phyloP scores from a whole-genome alignment of 2,329 filamentous ascomycete genomes.

The Beauveria sp. region DNA sequence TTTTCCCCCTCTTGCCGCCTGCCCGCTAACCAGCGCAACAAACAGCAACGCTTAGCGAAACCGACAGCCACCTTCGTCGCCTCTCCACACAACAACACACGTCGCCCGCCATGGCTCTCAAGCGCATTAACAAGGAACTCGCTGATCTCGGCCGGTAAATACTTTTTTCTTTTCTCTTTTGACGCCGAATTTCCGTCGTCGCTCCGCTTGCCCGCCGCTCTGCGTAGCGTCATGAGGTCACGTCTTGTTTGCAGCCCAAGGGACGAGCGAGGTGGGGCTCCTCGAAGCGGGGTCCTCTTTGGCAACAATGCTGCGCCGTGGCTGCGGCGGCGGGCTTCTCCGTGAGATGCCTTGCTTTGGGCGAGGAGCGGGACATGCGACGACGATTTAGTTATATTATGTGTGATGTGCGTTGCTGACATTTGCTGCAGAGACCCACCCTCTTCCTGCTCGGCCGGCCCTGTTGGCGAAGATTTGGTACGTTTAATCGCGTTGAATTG shows the following conservation, averaged over 20 bases:
- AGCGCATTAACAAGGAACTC: conserved; percentile 93
- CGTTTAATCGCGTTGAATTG: conserved; percentile 33
- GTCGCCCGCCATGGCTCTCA: conserved; percentile 64
- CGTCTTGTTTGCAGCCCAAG: conserved; percentile 20
- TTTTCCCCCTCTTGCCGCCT: not conserved
- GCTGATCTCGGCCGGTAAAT: conserved; percentile 82
- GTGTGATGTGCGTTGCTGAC: conserved; percentile 15
- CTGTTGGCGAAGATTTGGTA: conserved; percentile 97
- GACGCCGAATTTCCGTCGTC: conserved; percentile 13
- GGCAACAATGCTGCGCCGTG: conserved; percentile 8
- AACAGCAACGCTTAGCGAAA: conserved; percentile 7
- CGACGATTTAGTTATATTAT: conserved; percentile 7
- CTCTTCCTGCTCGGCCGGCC: conserved; percentile 96
- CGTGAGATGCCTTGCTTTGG: not conserved
- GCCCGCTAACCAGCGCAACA: conserved; percentile 6
- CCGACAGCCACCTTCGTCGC: conserved; percentile 4
- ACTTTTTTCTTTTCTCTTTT: conserved; percentile 12
- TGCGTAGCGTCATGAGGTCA: conserved; percentile 13
- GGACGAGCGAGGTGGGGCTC: conserved; percentile 29
- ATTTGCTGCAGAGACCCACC: conserved; percentile 72
- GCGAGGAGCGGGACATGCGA: not conserved
- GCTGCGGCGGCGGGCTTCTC: not conserved
- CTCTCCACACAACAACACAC: conserved; percentile 12
- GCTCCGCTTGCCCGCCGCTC: conserved; percentile 19
- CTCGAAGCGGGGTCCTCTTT: conserved; percentile 28